Evolutionary conservation across 192 early-diverging fungal species (phyloP).

Genomic region (Nowakowskiella sp.): DNA sequence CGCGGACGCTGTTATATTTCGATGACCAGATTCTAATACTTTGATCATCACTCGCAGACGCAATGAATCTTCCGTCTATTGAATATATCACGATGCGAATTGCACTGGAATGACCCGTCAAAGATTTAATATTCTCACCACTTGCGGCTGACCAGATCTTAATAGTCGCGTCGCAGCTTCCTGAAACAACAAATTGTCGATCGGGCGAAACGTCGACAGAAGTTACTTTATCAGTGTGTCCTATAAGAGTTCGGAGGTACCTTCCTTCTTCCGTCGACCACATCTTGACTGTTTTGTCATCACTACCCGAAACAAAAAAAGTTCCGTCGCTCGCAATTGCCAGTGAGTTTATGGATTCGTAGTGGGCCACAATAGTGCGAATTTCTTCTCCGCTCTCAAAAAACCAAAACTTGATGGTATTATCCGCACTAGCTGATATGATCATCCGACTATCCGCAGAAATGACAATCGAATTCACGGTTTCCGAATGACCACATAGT

Average conservation of each 20-base stretch:
- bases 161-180: slow-evolving; percentile 6
- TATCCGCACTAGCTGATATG: not conserved
- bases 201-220: slow-evolving; percentile 3
- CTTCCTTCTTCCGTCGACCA: slow-evolving; percentile 56
- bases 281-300: slow-evolving; percentile 56
- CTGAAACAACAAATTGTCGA: not conserved
- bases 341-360: slow-evolving; percentile 54
- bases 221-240: slow-evolving; percentile 7
- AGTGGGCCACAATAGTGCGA: no score
- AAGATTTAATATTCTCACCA: no score
- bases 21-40: no score
- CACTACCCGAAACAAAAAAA: slow-evolving; percentile 55
- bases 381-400: not conserved
- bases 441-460: not conserved
- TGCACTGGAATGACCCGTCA: no score
- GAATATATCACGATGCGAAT: no score
- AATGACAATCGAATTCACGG: not conserved
- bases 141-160: no score
- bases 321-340: slow-evolving; percentile 71
- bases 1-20: no score
- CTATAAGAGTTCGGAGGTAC: slow-evolving; percentile 1
- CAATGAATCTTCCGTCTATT: no score
- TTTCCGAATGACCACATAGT: not conserved
- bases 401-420: not conserved
- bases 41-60: no score